These are phyloP conservation scores for Mortierella sp. DNA, from an alignment of 371 early-diverging fungal species.

Conservation along the genomic window DNA sequence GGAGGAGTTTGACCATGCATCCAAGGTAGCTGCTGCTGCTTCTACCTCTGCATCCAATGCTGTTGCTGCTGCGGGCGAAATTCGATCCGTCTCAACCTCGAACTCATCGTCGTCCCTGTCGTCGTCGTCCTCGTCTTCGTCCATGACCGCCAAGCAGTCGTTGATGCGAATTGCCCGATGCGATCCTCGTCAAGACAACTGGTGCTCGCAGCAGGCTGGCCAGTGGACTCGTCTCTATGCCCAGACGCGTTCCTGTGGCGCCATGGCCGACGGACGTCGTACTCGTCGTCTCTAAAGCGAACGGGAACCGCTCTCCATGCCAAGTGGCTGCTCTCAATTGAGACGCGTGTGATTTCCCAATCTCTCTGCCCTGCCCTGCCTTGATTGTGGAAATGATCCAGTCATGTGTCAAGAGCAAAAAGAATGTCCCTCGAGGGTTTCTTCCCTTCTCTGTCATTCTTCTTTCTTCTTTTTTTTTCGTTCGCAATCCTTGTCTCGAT, in stretches of 20 bases:
- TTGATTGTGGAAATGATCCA: neutral
- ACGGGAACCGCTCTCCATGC: neutral
- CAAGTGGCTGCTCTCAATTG: neutral
- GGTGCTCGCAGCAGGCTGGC: conserved; percentile 46
- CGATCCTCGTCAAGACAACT: conserved; percentile 26
- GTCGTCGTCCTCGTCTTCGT: neutral
- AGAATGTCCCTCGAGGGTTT: neutral
- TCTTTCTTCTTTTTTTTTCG: conserved; percentile 5
- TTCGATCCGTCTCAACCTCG: neutral
- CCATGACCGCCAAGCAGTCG: conserved; percentile 36
- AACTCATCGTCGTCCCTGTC: conserved; percentile 1
- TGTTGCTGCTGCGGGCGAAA: neutral
- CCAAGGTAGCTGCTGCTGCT: neutral
- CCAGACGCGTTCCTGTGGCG: conserved; percentile 31
- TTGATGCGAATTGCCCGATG: conserved; percentile 51
- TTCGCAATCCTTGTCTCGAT: neutral
- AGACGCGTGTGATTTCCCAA: conserved; percentile 5
- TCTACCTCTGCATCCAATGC: neutral
- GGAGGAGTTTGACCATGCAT: neutral
- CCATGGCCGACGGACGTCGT: conserved; percentile 46
- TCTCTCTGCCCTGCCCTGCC: neutral
- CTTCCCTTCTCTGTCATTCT: neutral
- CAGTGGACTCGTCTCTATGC: conserved; percentile 53
- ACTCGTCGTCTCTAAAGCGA: conserved; percentile 28
- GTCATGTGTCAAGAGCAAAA: conserved; percentile 13